Conservation (phyloP, 73 alveolate genomes). For the Symbiodinium pilosum region DNA sequence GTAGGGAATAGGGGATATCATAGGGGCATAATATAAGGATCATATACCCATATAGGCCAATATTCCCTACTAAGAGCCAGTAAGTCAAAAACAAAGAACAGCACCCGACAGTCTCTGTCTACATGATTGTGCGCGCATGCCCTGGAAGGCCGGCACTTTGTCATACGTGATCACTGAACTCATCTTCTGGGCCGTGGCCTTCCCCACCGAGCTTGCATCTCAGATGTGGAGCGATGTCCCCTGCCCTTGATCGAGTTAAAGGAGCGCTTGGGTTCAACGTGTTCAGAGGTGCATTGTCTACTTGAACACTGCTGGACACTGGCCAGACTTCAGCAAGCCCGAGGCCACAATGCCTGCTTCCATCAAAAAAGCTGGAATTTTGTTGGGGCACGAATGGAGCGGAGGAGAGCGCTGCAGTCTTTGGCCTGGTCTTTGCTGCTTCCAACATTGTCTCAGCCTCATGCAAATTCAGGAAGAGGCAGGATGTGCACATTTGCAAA, state of each 20-base stretch:
- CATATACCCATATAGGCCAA: no score
- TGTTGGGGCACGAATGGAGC: no score
- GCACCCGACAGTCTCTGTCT: no score
- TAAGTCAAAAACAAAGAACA: no score
- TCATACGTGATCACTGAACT: conserved; percentile 85
- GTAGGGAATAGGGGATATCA: neutral
- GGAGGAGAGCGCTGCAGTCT: conserved; percentile 94
- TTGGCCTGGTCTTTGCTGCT: conserved; percentile 94
- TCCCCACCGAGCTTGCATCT: conserved; percentile 41
- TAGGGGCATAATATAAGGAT: no score
- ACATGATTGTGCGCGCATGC: no score
- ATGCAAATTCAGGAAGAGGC: no score
- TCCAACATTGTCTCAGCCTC: conserved; percentile 54
- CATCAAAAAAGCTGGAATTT: no score
- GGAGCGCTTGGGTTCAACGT: no score
- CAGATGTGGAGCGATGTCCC: neutral
- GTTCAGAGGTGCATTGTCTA: conserved; percentile 58
- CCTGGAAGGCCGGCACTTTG: conserved; percentile 91
- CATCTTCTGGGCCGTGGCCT: conserved; percentile 94
- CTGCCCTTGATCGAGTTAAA: neutral
- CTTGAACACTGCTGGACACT: conserved; percentile 89
- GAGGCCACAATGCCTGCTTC: conserved; percentile 10
- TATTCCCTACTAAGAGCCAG: no score
- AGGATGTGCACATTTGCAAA: no score
- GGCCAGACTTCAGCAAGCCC: conserved; percentile 95